A percentile compares a stretch with the other conserved stretches of the same genome.
These are phyloP conservation scores for Trichoderma koningiopsis DNA, from an alignment of 2,329 filamentous ascomycete genomes.

Conservation along the genomic window DNA sequence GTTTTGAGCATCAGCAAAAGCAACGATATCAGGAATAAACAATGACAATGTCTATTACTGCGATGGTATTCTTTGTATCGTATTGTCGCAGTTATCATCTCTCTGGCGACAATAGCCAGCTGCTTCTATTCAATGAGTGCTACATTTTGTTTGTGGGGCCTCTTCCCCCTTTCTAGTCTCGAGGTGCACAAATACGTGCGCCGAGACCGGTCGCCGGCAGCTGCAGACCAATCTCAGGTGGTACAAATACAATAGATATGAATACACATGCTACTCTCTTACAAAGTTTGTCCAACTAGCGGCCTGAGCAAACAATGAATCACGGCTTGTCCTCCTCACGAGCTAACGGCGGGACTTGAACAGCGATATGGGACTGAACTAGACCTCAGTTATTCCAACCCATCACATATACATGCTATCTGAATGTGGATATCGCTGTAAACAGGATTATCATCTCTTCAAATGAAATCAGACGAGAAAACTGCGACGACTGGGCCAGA, in stretches of 20 bases:
- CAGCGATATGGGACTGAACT: neutral
- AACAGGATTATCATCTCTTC: neutral
- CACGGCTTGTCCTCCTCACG: neutral
- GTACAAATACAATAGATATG: neutral
- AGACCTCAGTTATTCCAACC: neutral
- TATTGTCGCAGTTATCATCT: neutral
- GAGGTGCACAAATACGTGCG: neutral
- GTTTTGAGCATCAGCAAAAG: neutral
- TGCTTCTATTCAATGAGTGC: conserved; percentile 6
- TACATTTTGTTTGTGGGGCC: conserved; percentile 1
- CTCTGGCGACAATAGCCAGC: conserved; percentile 15
- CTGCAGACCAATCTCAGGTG: neutral
- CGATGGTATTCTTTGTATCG: neutral
- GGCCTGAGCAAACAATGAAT: conserved; percentile 6
- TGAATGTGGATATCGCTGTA: neutral
- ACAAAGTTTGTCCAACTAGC: neutral
- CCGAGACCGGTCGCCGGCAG: neutral
- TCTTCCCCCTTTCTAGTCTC: neutral
- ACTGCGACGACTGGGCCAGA: too few species aligned
- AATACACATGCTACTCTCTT: neutral
- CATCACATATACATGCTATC: neutral
- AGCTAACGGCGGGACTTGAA: neutral
- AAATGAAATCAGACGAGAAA: neutral
- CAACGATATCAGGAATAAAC: neutral
- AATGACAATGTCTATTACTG: conserved; percentile 3